Evolutionary conservation across 441 rosid species (phyloP).

Genomic region (Erodium chrysanthum): DNA sequence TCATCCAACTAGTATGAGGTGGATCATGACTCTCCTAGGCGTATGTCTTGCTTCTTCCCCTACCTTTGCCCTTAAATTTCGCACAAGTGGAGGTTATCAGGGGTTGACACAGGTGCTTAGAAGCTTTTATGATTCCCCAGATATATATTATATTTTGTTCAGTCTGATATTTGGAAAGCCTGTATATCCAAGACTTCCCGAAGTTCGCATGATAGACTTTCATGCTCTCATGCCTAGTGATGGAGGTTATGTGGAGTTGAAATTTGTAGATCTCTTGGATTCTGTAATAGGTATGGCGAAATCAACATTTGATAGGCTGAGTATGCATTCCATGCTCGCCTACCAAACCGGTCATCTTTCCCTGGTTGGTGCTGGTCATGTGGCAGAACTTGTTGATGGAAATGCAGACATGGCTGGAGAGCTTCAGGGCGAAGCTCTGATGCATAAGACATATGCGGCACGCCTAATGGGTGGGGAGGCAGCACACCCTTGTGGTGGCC

Average conservation of each 20-base stretch:
- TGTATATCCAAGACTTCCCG: slow-evolving; percentile 96
- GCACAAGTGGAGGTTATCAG: slow-evolving; percentile 95
- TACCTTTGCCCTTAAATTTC: slow-evolving; percentile 90
- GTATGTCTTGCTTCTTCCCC: slow-evolving; percentile 91
- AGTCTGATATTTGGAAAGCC: slow-evolving; percentile 93
- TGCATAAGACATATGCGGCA: slow-evolving; percentile 99
- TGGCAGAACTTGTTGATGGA: slow-evolving; percentile 91
- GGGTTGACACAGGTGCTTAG: slow-evolving; percentile 86
- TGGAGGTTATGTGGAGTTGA: slow-evolving; percentile 70
- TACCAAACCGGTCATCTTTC: slow-evolving; percentile 88
- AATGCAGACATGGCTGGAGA: slow-evolving; percentile 86
- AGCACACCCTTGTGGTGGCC: slow-evolving; percentile 97
- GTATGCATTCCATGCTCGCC: slow-evolving; percentile 80
- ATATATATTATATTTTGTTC: slow-evolving; percentile 93
- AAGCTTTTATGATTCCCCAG: slow-evolving; percentile 97
- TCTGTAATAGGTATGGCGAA: slow-evolving; percentile 91
- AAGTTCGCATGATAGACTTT: slow-evolving; percentile 99
- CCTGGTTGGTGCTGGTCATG: slow-evolving; percentile 76
- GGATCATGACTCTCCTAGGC: slow-evolving; percentile 99
- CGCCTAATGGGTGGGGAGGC: slow-evolving; percentile 99
- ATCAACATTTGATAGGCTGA: slow-evolving; percentile 89
- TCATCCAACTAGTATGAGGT: slow-evolving; percentile 99
- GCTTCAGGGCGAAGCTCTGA: slow-evolving; percentile 99
- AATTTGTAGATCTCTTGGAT: slow-evolving; percentile 86
- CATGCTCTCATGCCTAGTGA: slow-evolving; percentile 94